Percentiles rank a stretch among this genome's conserved stretches.
phyloP scores from a whole-genome alignment of 345 rosid genomes.

The Zanthoxylum bungeanum region DNA sequence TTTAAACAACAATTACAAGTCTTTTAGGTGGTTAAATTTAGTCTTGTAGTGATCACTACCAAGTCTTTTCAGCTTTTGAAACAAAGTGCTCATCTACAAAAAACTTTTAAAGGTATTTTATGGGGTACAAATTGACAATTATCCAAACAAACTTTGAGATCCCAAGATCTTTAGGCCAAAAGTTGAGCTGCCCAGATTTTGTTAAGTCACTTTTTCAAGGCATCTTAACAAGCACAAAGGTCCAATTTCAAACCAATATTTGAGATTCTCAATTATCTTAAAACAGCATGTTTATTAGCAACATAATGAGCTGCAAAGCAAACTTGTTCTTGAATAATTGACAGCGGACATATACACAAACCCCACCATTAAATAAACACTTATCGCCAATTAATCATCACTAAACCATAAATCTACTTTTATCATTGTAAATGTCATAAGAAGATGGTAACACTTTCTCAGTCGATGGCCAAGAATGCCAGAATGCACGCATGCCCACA shows the following conservation, averaged over 20 bases:
- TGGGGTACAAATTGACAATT: background rate
- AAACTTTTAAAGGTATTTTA: constrained; percentile 2
- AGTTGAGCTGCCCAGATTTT: background rate
- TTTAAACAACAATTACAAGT: background rate
- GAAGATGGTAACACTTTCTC: background rate
- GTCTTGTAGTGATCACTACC: background rate
- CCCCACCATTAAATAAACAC: constrained; percentile 17
- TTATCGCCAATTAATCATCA: background rate
- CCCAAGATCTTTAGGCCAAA: background rate
- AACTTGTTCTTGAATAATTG: constrained; percentile 12
- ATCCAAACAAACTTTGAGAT: constrained; percentile 7
- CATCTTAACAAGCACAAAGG: background rate
- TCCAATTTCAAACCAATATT: too few species aligned
- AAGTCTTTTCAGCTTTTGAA: background rate
- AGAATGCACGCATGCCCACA: background rate
- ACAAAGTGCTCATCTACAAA: background rate
- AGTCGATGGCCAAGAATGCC: background rate
- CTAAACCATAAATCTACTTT: too few species aligned
- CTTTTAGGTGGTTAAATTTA: background rate
- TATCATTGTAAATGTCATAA: too few species aligned
- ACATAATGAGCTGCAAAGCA: too few species aligned
- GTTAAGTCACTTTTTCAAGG: background rate
- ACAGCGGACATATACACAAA: constrained; percentile 10
- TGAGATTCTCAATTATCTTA: too few species aligned
- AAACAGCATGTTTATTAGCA: too few species aligned